A percentile compares a stretch with the other conserved stretches of the same genome.
phyloP scores from a whole-genome alignment of 176 grass and related monocot genomes.

The sorghum (Sorghum bicolor) region Sorghum_bicolor_NCBIv3 NC_012877.2:48452001-48452500 shows the following conservation, averaged over 20 bases:
- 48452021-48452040: background rate
- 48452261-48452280: too few relatives aligned
- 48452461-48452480: background rate
- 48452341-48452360: constrained; percentile 66
- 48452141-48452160: constrained; percentile 86
- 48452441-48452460: background rate
- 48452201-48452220: constrained; percentile 98
- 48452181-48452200: constrained; percentile 86
- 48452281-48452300: background rate
- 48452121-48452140: constrained; percentile 24
- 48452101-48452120: background rate
- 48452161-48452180: constrained; percentile 76
- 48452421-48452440: constrained; percentile 96
- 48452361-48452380: constrained; percentile 96
- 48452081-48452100: constrained; percentile 17
- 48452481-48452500: background rate
- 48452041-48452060: background rate
- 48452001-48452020: background rate
- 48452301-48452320: background rate
- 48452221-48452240: constrained; percentile 97
- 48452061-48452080: constrained; percentile 10
- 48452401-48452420: constrained; percentile 86
- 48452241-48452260: constrained; percentile 48
- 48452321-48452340: constrained; percentile 11
- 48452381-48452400: constrained; percentile 86